A percentile compares a stretch with the other conserved stretches of the same genome.
Evolutionary conservation across 2,329 filamentous ascomycete genomes (phyloP).

Genomic region (Penicillium carneum): DNA sequence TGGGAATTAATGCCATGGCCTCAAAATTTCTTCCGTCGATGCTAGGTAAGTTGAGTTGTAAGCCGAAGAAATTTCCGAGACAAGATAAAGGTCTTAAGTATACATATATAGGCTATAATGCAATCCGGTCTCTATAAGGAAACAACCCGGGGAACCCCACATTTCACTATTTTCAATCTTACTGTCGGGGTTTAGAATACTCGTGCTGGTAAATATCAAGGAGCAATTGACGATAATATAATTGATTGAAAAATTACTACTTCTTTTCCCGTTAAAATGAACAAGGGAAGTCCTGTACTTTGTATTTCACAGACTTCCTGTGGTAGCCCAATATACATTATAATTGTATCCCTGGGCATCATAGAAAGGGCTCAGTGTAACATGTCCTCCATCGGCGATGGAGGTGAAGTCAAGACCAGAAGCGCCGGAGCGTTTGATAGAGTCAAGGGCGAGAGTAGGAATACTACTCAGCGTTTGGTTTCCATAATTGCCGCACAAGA

Average conservation of each 20-base stretch:
- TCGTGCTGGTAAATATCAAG: too few relatives aligned
- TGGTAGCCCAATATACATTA: conserved; percentile 9
- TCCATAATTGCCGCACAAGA: conserved; percentile 5
- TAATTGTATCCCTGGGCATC: conserved; percentile 9
- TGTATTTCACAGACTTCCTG: neutral
- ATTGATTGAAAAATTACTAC: neutral
- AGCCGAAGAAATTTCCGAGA: neutral
- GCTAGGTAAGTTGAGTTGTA: neutral
- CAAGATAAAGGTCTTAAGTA: neutral
- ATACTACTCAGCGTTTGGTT: neutral
- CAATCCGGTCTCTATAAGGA: neutral
- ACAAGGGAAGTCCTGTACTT: too few relatives aligned
- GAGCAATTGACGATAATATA: too few relatives aligned
- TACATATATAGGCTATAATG: neutral
- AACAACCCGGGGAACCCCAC: conserved; percentile 1
- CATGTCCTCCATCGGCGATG: neutral
- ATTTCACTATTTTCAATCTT: neutral
- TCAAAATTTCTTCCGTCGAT: neutral
- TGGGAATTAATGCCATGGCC: neutral
- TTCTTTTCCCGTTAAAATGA: too few relatives aligned
- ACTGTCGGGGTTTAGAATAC: too few relatives aligned
- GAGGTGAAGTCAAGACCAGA: conserved; percentile 1
- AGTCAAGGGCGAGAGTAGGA: conserved; percentile 9
- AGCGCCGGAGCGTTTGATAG: neutral
- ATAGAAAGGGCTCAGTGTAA: conserved; percentile 4